Percentiles rank a stretch among this genome's conserved stretches.
Conservation (phyloP, 495 filamentous ascomycete genomes). For the Trichoderma erinaceum region DNA sequence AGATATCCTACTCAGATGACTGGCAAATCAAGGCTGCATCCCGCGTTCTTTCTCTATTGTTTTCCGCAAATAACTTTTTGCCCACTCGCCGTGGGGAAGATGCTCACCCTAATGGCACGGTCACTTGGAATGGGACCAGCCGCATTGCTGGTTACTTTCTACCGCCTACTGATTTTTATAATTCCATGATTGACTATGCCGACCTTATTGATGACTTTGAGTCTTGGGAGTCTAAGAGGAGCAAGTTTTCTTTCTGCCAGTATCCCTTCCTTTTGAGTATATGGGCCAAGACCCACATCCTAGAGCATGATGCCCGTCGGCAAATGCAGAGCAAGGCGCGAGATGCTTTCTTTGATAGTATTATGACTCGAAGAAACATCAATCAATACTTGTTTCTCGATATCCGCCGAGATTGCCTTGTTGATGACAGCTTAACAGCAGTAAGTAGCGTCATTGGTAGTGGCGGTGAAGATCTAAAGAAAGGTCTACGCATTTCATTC, state of each 20-base stretch:
- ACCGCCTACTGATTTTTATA: conserved; percentile 82
- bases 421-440: conserved; percentile 80
- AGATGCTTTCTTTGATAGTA: conserved; percentile 87
- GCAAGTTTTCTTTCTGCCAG: conserved; percentile 85
- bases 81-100: background rate
- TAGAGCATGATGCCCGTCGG: conserved; percentile 82
- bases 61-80: conserved; percentile 67
- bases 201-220: conserved; percentile 87
- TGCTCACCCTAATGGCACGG: background rate
- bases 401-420: conserved; percentile 79
- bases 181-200: conserved; percentile 74
- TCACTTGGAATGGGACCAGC: conserved; percentile 22
- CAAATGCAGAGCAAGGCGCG: conserved; percentile 90
- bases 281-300: conserved; percentile 85
- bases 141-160: conserved; percentile 56
- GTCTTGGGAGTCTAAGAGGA: conserved; percentile 69
- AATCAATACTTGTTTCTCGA: conserved; percentile 76
- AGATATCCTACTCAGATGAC: conserved; percentile 70
- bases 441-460: conserved; percentile 84
- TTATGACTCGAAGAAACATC: conserved; percentile 64
- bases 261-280: conserved; percentile 93
- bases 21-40: conserved; percentile 87
- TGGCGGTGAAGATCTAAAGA: conserved; percentile 85
- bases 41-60: conserved; percentile 74
- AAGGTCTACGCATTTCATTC: conserved; percentile 83